Evolutionary conservation across 331 rosid genomes (phyloP), one percentile per base, ranked within the genome.

Genomic region (Cucumis variabilis): DNA sequence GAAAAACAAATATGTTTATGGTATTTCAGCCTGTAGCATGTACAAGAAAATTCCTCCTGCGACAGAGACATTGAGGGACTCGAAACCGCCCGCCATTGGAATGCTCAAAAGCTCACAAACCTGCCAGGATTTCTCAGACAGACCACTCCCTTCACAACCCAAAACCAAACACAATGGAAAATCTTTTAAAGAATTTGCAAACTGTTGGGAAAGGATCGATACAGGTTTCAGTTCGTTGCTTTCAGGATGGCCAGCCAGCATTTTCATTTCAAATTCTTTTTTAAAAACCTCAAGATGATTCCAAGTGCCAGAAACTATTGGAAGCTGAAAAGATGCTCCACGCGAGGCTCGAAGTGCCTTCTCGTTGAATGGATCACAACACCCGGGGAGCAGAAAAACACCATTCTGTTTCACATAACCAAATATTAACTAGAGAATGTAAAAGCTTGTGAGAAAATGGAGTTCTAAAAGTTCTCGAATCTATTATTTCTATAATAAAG

Each of bases 41-140:
- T 94, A 93, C 93, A 97, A 85, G 94, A 97, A 93, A 91, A 97
- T 97, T 79, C 99, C 98, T 88, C 99, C 98, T 3, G 99, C 99
- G 89, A 97, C 99, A 30, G 99, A 92, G 88, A 97, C 99, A 90
- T 97, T 97, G 87, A 97, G 98, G 11, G 98, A 97, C 88, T 97
- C 99, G 62, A 93, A 95, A 58, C 93, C 92, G 66, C 98, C 97
- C 0, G 95, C 91, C 99, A 97, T 95, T 66, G 97, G 93, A 93
- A 97, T 97, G 92, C 97, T 94, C 41, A 97, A 93, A 88, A 97
- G 99, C 89, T 95, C 96, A 87, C 98, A 95, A 50, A 76, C 90
- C 66, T 63, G 88, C 65, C 83, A 88, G 69, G 96, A 91, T 85
- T 89, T 91, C 91, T 90, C 92, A 24, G 99, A 95, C 72, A 97